Base-by-base conservation (phyloP, 2,329 filamentous ascomycete species). In the Hypocrella siamensis region DNA sequence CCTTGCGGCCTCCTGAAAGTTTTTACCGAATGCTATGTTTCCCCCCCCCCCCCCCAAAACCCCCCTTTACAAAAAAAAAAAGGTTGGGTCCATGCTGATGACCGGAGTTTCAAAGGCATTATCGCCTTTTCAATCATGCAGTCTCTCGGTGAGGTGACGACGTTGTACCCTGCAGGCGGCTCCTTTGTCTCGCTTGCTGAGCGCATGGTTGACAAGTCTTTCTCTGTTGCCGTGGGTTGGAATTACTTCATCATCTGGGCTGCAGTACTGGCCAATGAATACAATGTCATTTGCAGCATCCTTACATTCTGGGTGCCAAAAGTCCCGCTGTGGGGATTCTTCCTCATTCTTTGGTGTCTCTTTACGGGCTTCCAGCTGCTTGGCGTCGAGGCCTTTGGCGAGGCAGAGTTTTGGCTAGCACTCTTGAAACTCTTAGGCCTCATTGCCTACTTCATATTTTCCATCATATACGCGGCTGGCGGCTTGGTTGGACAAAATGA, bases 371-470 rank as follows among this genome's bases (percentile, higher is more conserved):
- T 84, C 36, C 80, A 84, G 44, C 61, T 84, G 21, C 58, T 84
- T 2, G 78, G 78, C 2, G 75, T 85, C 2, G 70, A 75, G 42
- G 71, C 75, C 4, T 86, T 84, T 47, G 80, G 80, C 11, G 80
- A 86, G 47, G 72, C 78, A 8, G 81, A 88, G 46, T 84, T 85
- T 46, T 85, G 79, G 77, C 67, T 85, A 35, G 75, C 79, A 1
- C 63, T 78, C 12, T 54, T 84, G 46, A 86, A 86, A 47, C 65
- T 85, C 5, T 48, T 75, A 3, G 76, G 77, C 2, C 57, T 85
- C 2, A 56, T 79, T 2, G 77, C 77, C 2, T 82, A 79, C 51
- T 80, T 81, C 50, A 58, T 85, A 40, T 82, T 84, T 44, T 68
- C 76, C 31, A 78, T 83, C 36, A 58, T 83, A 35, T 79, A 83